Base-by-base conservation (phyloP, 2,329 filamentous ascomycete genomes). In the Aspergillus bombycis region DNA sequence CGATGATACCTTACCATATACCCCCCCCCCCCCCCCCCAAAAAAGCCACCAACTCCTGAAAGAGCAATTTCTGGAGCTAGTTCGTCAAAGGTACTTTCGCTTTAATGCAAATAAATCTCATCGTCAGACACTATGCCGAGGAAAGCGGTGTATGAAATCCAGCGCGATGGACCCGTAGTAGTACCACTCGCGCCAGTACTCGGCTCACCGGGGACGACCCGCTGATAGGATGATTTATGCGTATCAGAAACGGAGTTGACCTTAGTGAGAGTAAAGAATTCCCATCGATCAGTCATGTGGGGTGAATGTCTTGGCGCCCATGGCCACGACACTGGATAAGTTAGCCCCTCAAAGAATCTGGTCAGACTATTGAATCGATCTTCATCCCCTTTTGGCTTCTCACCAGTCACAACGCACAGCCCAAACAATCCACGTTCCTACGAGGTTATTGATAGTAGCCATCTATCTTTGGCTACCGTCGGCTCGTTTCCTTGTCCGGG, bases 201-300 rank as follows among this genome's bases (percentile, higher is more conserved):
- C 45, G 61, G 32, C 19, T 54, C n/a, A 7, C n/a, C 30, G 7
- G 19, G 16, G 10, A 19, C 48, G 32, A 23, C 52, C 32, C 52
- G 52, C 52, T 55, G 32, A 38, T 55, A 55, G 52, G 30, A 55
- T 21, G 52, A 55, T 32, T 54, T 38, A 55, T 55, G 52, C 52
- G 52, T 38, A 55, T 45, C 26, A 56, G 23, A 54, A 36, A 55
- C 11, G 12, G 23, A 41, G 36, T 19, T 41, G 36, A 41, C 36
- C 36, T 38, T 38, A 16, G 32, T n/a, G 23, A 55, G 55, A 43
- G 50, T 23, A 52, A 52, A 58, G 36, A 58, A 43, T 53, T 57
- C 45, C 46, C 58, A 55, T 58, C 32, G 48, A 56, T 62, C 56
- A 41, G 53, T 62, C 61, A 53, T 55, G 61, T 53, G 56, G 61